phyloP scores from a whole-genome alignment of 176 grass and related monocot species.

The Pontederia paniculata region DNA sequence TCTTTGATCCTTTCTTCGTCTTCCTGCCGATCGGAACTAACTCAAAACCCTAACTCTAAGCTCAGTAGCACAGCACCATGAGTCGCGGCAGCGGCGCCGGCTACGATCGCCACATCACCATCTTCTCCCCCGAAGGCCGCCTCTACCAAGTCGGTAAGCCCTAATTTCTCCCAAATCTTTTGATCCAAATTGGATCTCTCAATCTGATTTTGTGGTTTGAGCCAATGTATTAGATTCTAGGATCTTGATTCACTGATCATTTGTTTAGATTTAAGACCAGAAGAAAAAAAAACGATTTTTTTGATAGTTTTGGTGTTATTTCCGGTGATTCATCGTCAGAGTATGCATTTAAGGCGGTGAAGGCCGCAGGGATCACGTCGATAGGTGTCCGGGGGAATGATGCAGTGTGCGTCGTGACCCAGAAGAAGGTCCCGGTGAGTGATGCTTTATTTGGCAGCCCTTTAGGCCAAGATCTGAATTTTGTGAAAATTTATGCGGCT shows the following conservation, averaged over 20 bases:
- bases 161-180: neutral
- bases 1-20: too few species aligned
- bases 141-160: constrained; percentile 4
- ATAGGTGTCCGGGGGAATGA: constrained; percentile 92
- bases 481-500: neutral
- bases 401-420: constrained; percentile 90
- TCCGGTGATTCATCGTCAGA: constrained; percentile 23
- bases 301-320: too few species aligned
- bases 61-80: neutral
- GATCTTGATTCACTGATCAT: too few species aligned
- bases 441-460: neutral
- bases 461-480: too few species aligned
- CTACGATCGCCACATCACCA: constrained; percentile 1
- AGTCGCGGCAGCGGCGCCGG: neutral
- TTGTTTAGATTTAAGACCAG: too few species aligned
- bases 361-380: constrained; percentile 80
- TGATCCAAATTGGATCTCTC: neutral
- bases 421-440: constrained; percentile 99
- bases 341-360: constrained; percentile 99
- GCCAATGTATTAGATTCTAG: too few species aligned
- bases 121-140: constrained; percentile 1
- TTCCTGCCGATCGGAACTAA: too few species aligned
- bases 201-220: neutral
- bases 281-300: too few species aligned
- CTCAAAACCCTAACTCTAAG: too few species aligned